Conservation (phyloP, 306 rosid species). For the Begonia fuchsioides region DNA sequence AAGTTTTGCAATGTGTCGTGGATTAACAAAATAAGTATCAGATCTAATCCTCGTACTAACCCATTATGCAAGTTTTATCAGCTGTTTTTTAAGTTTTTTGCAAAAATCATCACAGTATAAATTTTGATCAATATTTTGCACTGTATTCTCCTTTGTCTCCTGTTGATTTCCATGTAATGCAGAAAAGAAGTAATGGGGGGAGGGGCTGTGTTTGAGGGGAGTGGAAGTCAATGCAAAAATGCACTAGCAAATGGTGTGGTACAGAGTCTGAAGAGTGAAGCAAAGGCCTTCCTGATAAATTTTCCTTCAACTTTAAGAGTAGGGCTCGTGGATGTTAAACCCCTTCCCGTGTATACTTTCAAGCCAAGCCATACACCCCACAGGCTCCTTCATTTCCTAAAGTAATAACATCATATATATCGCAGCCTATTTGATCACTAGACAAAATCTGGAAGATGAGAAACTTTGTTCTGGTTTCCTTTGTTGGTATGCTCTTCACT, state of each 20-base stretch:
- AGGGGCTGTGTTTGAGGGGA: too few species aligned
- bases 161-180: too few species aligned
- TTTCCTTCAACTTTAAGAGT: conserved; percentile 88
- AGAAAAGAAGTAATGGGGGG: too few species aligned
- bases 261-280: conserved; percentile 82
- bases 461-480: conserved; percentile 31
- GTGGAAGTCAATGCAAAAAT: conserved; percentile 9
- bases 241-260: conserved; percentile 22
- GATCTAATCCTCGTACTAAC: too few species aligned
- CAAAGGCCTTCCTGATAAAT: conserved; percentile 35
- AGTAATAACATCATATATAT: conserved; percentile 59
- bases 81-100: too few species aligned
- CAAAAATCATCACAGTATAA: too few species aligned
- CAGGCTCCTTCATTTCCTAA: conserved; percentile 43
- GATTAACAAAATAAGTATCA: too few species aligned
- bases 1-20: too few species aligned
- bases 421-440: conserved; percentile 40
- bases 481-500: conserved; percentile 36
- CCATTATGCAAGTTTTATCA: too few species aligned
- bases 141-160: too few species aligned
- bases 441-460: conserved; percentile 34
- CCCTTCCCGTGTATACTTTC: conserved; percentile 77
- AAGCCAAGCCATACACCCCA: conserved; percentile 86
- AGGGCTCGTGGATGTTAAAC: conserved; percentile 62
- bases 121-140: too few species aligned